Base-by-base conservation (phyloP, 306 rosid genomes). In the Mucuna pruriens region DNA sequence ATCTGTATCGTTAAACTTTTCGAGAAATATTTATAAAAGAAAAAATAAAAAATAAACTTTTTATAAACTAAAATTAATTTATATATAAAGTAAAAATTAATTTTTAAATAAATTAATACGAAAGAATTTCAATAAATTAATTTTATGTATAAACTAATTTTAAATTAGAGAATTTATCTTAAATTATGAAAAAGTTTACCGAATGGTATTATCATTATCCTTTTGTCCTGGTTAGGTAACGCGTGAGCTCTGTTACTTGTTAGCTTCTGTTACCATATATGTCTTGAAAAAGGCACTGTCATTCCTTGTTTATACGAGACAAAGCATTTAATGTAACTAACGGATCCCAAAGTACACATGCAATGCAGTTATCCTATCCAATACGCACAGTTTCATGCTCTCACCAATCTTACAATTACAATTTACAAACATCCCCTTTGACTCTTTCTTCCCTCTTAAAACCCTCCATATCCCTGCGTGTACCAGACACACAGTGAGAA, bases 361-460 rank as follows among this genome's bases (percentile, higher is more conserved):
- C 75, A 75, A 25, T 60, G 77, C 71, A 78, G n/a, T 74, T 40
- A 78, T 58, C 81, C 45, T 44, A 29, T 34, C 72, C 40, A 19
- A 46, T 60, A 25, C 75, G 19, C 4, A 82, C 81, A 68, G 55
- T 55, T 64, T 80, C 76, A 60, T 33, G 29, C 34, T 5, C 42
- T 25, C 29, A 39, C 11, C 70, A 66, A 65, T 79, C 48, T 48
- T 49, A 29, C 31, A 1, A 3, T 29, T n/a, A 61, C 76, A 75
- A 73, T n/a, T n/a, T n/a, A 81, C 63, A 84, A 19, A 54, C 61
- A 54, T 54, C 57, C 85, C 88, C 80, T 51, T 79, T 77, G 74
- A 71, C 77, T 44, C 61, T 75, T 26, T 31, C 70, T 77, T 57
- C 81, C 72, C 80, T 63, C 82, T 85, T 71, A 9, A 45, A 16